Evolutionary conservation across 164 flowering plant species (phyloP), one percentile per base, ranked within the genome.

Genomic region (Aristolochia fimbriata): DNA sequence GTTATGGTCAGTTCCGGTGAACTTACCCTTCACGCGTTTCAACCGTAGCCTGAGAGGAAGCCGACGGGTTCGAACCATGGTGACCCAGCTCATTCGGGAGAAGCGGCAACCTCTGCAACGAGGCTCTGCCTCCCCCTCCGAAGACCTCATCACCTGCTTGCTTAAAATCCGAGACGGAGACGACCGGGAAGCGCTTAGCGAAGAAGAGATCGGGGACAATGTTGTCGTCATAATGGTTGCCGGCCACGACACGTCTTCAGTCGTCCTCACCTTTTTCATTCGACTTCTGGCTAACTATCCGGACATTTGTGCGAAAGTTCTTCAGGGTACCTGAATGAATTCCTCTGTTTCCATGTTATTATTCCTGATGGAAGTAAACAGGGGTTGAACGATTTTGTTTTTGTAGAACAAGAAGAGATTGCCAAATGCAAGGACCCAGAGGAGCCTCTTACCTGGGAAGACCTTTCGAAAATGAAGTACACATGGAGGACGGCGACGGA

Each of bases 401-500:
- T 65, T 27, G 30, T 2, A 75, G 81, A 78, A 60, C 81, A 75
- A 59, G 76, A 69, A 61, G 77, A 73, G 60, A 69, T 78, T 25
- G 62, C 71, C 16, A 68, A 61, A 55, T 41, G 60, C 51, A 75
- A 73, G 57, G 48, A 49, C 0, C 6, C 60, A 7, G 81, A 65
- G 20, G 86, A 81, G 62, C 55, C n/a, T 15, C 73, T 86, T 23
- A 86, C 79, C 57, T 84, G 94, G 86, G 87, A 82, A 20, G 94
- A 86, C 48, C 71, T 84, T 7, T 65, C 66, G 17, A 81, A 77
- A 65, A 86, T 87, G 90, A 84, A 84, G 65, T 81, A 80, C 75
- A 84, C 86, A 58, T 86, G 94, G 94, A 82, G 73, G 71, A 87
- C 78, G 33, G 85, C 83, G 9, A 15, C 58, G 70, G 89, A 86